phyloP scores from a whole-genome alignment of 1,139 yeast species.

The Saccharomyces hybrid region DNA sequence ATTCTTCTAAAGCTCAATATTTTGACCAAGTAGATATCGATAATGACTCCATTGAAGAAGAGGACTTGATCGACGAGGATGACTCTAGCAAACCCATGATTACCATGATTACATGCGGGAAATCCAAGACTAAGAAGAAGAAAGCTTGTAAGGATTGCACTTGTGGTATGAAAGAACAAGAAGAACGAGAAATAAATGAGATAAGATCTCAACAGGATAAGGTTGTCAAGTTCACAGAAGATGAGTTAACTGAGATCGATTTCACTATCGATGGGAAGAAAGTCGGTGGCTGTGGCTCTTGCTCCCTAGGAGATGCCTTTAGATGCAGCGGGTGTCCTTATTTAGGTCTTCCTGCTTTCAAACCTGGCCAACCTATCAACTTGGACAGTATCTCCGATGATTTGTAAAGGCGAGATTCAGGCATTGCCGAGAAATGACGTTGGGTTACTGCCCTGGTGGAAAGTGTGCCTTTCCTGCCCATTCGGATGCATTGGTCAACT shows the following conservation, averaged over 20 bases:
- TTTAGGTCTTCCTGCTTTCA: conserved; percentile 93
- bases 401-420: conserved; percentile 18
- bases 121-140: conserved; percentile 47
- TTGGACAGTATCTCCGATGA: conserved; percentile 37
- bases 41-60: conserved; percentile 42
- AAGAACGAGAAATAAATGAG: conserved; percentile 52
- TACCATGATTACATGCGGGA: conserved; percentile 37
- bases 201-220: conserved; percentile 40
- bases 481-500: background rate
- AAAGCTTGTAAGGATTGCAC: conserved; percentile 96
- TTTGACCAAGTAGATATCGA: conserved; percentile 47
- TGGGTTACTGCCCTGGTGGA: background rate
- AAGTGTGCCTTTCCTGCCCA: background rate
- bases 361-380: conserved; percentile 74
- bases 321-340: conserved; percentile 98
- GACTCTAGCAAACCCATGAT: conserved; percentile 25
- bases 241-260: conserved; percentile 61
- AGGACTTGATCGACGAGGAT: conserved; percentile 38
- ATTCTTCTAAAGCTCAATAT: conserved; percentile 39
- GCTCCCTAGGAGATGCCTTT: conserved; percentile 95
- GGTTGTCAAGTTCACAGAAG: conserved; percentile 18
- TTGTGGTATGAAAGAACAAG: conserved; percentile 85
- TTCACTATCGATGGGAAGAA: conserved; percentile 90
- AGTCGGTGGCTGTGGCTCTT: conserved; percentile 91
- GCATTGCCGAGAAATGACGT: background rate